Evolutionary conservation across 345 rosid species (phyloP).

Genomic region (Eucalyptus sp.): DNA sequence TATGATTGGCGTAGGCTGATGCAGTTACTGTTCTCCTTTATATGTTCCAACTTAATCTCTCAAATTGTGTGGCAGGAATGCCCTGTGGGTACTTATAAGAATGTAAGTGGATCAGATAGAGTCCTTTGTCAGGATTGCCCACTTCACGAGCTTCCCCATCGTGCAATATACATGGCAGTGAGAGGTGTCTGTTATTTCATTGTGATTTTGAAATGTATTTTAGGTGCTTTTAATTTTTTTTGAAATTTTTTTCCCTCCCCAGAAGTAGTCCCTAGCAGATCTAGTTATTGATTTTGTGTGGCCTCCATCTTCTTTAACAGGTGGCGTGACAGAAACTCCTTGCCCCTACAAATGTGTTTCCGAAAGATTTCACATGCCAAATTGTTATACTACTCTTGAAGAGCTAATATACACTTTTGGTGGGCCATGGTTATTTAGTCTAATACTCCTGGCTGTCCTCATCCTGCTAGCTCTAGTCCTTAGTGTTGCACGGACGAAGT

Average conservation of each 20-base stretch:
- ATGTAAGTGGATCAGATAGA: constrained; percentile 64
- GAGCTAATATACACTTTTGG: constrained; percentile 93
- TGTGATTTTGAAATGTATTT: not conserved
- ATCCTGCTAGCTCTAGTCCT: constrained; percentile 77
- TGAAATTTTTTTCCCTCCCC: not conserved
- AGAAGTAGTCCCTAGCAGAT: not conserved
- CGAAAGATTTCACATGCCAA: constrained; percentile 86
- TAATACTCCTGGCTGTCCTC: constrained; percentile 64
- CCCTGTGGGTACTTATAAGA: constrained; percentile 86
- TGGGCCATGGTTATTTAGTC: constrained; percentile 83
- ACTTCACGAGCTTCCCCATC: constrained; percentile 55
- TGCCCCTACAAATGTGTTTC: constrained; percentile 82
- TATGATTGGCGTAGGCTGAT: not conserved
- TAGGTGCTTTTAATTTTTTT: not conserved
- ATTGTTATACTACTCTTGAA: constrained; percentile 83
- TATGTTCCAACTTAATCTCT: not conserved
- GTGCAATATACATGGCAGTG: constrained; percentile 49
- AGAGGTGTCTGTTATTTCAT: constrained; percentile 34
- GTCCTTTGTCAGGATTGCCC: constrained; percentile 62
- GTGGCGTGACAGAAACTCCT: constrained; percentile 78
- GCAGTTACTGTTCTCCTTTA: not conserved
- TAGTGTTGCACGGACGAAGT: constrained; percentile 91
- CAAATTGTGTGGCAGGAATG: constrained; percentile 53
- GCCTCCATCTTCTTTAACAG: constrained; percentile 17
- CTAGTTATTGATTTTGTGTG: not conserved